Evolutionary conservation across 1,284 basidiomycete species (phyloP).

Genomic region (Porodaedalea pini): DNA sequence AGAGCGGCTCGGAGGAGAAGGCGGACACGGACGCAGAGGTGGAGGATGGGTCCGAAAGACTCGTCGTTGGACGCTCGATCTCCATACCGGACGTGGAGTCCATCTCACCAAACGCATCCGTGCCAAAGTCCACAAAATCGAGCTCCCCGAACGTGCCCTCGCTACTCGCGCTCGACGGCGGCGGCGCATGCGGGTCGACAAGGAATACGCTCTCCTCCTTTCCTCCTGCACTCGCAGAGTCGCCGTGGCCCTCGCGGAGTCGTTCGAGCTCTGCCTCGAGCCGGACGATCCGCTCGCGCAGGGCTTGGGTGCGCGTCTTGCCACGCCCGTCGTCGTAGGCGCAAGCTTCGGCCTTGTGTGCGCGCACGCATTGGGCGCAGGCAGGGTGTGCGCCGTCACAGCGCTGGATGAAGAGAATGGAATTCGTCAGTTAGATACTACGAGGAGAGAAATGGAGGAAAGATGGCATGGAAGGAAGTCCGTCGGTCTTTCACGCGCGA

Average conservation of each 20-base stretch:
- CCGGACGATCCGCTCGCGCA: constrained; percentile 41
- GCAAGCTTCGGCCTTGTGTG: constrained; percentile 40
- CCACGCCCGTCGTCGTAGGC: constrained; percentile 47
- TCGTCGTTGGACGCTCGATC: constrained; percentile 1
- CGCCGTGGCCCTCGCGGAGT: constrained; percentile 37
- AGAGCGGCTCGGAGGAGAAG: background rate
- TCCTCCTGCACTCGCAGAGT: constrained; percentile 23
- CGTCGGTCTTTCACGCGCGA: constrained; percentile 18
- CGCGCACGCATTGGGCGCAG: constrained; percentile 40
- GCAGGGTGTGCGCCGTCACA: constrained; percentile 43
- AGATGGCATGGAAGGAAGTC: constrained; percentile 5
- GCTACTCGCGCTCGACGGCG: background rate
- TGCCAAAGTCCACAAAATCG: background rate
- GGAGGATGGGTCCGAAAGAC: constrained; percentile 1
- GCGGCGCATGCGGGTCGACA: constrained; percentile 35
- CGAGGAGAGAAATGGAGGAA: background rate
- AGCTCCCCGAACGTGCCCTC: background rate
- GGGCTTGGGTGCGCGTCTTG: constrained; percentile 44
- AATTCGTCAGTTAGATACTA: too few species aligned
- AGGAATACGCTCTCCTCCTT: constrained; percentile 36
- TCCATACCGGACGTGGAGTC: background rate
- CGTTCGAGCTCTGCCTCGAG: constrained; percentile 41
- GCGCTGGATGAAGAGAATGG: constrained; percentile 29
- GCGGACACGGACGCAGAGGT: background rate
- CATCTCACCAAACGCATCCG: background rate